Percentiles rank a stretch among this genome's conserved stretches.
Conservation (phyloP, 73 alveolate genomes). For the Paramecium caudatum region DNA sequence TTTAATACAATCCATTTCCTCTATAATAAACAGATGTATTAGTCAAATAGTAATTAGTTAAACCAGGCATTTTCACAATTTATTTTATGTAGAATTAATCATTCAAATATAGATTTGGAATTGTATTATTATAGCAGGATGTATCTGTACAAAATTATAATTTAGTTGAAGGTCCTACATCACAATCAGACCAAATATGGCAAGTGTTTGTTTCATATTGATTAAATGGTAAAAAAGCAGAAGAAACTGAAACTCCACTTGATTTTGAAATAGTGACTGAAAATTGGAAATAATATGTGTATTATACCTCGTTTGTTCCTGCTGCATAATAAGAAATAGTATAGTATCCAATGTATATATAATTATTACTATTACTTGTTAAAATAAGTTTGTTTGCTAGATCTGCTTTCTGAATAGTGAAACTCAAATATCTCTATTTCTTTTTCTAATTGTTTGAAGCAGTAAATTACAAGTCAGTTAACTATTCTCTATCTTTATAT, state of each 20-base stretch:
- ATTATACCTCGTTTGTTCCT: not conserved
- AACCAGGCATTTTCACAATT: not conserved
- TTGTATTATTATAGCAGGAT: not conserved
- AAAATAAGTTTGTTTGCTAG: not conserved
- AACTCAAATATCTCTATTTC: not conserved
- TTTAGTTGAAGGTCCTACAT: not conserved
- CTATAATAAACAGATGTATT: not conserved
- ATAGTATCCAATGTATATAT: not conserved
- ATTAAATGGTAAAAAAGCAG: not conserved
- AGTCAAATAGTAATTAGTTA: not conserved
- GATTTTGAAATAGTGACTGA: not conserved
- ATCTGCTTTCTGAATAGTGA: not conserved
- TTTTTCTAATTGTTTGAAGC: not conserved
- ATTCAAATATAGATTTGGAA: not conserved
- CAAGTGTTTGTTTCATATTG: not conserved
- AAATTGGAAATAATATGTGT: not conserved
- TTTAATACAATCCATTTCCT: constrained; percentile 11
- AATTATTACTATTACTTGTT: not conserved
- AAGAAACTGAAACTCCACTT: not conserved
- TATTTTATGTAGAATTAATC: not conserved
- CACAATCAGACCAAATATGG: not conserved
- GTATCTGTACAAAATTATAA: not conserved
- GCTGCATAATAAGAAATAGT: not conserved
- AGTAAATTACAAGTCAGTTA: not conserved
- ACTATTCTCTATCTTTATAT: not conserved